Evolutionary conservation across 192 early-diverging fungal genomes (phyloP), one percentile per base, ranked within the genome.

Genomic region (Physocladia obscura): DNA sequence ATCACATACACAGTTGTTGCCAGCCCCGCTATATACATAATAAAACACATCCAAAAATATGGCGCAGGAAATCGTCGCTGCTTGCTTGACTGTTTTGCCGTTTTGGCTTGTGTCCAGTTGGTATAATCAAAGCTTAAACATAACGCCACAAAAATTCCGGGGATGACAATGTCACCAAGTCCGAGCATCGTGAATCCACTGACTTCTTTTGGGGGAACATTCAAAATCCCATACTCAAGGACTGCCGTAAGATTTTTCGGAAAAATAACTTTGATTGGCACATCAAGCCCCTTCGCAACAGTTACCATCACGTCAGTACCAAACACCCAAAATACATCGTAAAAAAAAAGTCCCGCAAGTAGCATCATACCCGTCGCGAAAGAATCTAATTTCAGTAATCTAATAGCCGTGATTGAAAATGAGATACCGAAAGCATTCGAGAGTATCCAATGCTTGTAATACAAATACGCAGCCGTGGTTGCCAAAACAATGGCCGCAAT

Each of bases 321-420:
- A 84, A 98, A 98, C 64, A 98, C 96, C 96, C 96, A 98, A 69
- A 97, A 98, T 55, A 98, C 88, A 77, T 98, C 96, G 73, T 98
- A 98, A 27, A 95, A 75, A 80, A 98, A 98, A 44, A 98, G 78
- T 19, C 91, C 95, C 24, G 85, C 77, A 30, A 98, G 86, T 54
- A 98, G 84, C 31, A 94, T 91, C 82, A 95, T 94, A n/a, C 95
- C 96, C 0, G 94, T 97, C 76, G 90, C 91, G 86, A 98, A 97
- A 4, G 94, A 96, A 76, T 97, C 94, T 29, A 98, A 80, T 1
- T 92, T 89, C 44, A 98, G 80, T 30, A 98, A 81, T 59, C 89
- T 84, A 62, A 97, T 89, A 21, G 92, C 90, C 50, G 91, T 90
- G 26, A 91, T 77, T 22, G 95, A 89, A 70, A 97, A 93, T 50